Percentiles rank a stretch among this genome's conserved stretches.
Evolutionary conservation across 306 rosid genomes (phyloP).

Genomic region (Acacia crassicarpa): DNA sequence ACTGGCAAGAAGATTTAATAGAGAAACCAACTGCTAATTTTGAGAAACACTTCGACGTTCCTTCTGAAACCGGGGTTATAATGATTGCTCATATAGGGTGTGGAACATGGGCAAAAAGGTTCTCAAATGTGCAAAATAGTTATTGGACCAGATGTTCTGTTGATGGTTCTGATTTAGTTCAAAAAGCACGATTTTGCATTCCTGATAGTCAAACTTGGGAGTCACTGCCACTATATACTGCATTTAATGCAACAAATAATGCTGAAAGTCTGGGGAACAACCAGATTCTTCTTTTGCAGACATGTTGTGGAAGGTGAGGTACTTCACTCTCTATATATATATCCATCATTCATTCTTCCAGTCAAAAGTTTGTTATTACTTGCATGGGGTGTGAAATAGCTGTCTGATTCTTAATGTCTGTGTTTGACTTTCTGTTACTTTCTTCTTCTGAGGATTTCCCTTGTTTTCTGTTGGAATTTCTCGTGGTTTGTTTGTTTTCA

Average conservation of each 20-base stretch:
- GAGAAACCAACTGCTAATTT: conserved; percentile 38
- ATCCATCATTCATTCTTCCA: conserved; percentile 27
- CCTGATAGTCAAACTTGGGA: conserved; percentile 79
- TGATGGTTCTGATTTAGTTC: conserved; percentile 48
- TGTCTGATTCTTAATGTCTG: background rate
- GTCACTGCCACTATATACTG: conserved; percentile 62
- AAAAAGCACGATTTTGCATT: conserved; percentile 65
- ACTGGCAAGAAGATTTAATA: conserved; percentile 60
- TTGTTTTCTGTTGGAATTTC: background rate
- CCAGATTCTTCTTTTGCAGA: conserved; percentile 53
- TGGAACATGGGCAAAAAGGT: conserved; percentile 78
- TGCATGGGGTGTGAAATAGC: background rate
- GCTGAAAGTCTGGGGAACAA: conserved; percentile 42
- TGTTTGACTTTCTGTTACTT: background rate
- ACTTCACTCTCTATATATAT: background rate
- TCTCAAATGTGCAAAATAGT: conserved; percentile 34
- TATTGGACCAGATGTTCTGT: conserved; percentile 63
- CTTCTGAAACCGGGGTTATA: conserved; percentile 54
- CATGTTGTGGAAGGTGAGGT: conserved; percentile 84
- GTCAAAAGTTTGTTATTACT: background rate
- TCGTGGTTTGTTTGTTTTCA: background rate
- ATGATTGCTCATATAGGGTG: conserved; percentile 81
- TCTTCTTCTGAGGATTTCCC: background rate
- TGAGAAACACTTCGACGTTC: conserved; percentile 34
- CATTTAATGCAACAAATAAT: conserved; percentile 48